Conservation (phyloP, 768 basidiomycete species). For the Boletus sp. region DNA sequence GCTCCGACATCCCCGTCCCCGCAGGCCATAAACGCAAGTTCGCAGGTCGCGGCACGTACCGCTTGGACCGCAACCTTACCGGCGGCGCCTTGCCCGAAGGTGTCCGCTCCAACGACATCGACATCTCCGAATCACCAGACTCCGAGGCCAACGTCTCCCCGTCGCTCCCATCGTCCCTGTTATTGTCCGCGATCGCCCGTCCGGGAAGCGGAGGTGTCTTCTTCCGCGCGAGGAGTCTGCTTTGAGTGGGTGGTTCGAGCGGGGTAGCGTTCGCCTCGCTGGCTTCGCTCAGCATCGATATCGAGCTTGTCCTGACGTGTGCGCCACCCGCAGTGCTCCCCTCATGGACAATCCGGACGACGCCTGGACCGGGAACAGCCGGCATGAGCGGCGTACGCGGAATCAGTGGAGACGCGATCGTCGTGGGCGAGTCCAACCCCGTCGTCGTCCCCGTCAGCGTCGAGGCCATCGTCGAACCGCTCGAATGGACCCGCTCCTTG, state of each 20-base stretch:
- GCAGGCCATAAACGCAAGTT: conserved; percentile 44
- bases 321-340: conserved; percentile 12
- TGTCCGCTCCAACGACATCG: conserved; percentile 24
- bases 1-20: conserved; percentile 16
- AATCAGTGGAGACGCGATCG: conserved; percentile 37
- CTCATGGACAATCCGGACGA: conserved; percentile 30
- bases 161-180: not conserved
- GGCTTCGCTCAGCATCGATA: conserved; percentile 27
- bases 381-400: conserved; percentile 38
- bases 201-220: conserved; percentile 32
- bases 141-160: not conserved
- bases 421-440: conserved; percentile 37
- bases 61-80: conserved; percentile 50
- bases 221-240: conserved; percentile 36
- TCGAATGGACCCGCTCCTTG: conserved; percentile 10
- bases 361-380: conserved; percentile 5
- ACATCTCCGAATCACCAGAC: conserved; percentile 43
- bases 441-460: conserved; percentile 6
- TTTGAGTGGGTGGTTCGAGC: conserved; percentile 27
- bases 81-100: conserved; percentile 39
- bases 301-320: conserved; percentile 28
- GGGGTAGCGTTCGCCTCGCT: conserved; percentile 15
- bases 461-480: not conserved
- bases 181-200: not conserved
- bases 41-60: conserved; percentile 43